Evolutionary conservation across 1,284 basidiomycete species (phyloP), one percentile per base, ranked within the genome.

Genomic region (Omphalotus olearius): DNA sequence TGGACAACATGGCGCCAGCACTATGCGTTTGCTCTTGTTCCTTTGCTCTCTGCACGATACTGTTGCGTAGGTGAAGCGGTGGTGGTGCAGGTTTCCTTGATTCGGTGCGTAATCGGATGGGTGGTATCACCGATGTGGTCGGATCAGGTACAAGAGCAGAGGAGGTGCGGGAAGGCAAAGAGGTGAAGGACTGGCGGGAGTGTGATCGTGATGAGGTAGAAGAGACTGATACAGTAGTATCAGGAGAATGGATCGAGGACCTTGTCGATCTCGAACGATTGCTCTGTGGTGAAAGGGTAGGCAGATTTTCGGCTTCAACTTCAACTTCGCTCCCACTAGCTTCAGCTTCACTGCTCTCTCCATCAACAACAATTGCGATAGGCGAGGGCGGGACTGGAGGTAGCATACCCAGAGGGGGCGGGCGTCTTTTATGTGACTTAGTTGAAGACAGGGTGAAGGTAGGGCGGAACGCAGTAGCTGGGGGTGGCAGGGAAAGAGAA

Each of bases 371-470:
- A 41, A 80, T 69, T 18, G 72, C 69, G 53, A 80, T 66, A 9
- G 81, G 81, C n/a, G 85, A 87, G 9, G 84, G 75, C 10, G 85
- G 84, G 23, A 88, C 82, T 6, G 83, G 75, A n/a, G 86, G 82
- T 1, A 88, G 72, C 17, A 80, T 68, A 44, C 71, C 75, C 16
- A 88, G 72, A 6, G 79, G 76, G 16, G 75, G 69, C 4, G 85
- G 83, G 26, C 85, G 78, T 53, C 75, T 78, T 60, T 76, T 83
- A 16, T 81, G 85, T 11, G 71, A 61, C 54, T 67, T 69, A n/a
- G 63, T 48, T 9, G 72, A 66, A n/a, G 75, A 64, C 16, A 76
- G 59, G 54, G 79, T 74, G 61, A 84, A 85, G 3, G 78, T 74
- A 4, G 78, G 64, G 52, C 73, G 73, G 41, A 74, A 66, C 2